Base-by-base conservation (phyloP, 148 eudicot species). In the Rhododendron ovatum region DNA sequence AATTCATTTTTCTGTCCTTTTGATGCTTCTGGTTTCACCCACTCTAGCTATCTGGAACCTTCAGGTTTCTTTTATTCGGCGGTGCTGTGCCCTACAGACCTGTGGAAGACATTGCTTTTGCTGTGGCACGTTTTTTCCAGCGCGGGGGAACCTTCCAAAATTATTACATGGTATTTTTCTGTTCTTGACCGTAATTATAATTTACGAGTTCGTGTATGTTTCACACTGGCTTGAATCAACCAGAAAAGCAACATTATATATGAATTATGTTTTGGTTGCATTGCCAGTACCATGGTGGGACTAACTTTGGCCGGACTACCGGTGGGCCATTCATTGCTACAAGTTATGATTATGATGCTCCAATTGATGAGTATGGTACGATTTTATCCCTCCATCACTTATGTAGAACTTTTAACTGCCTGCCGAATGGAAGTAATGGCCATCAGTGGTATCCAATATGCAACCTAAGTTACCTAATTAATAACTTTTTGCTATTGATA, bases 281-380 rank as follows among this genome's bases (percentile, higher is more conserved):
- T 59, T 79, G 79, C 74, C 93, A 96, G 99, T 97, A 97, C 84
- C 99, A 97, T 87, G 99, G 99, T 24, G 99, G 99, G 85, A 97
- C 99, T 59, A 97, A 97, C 90, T 97, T 97, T 88, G 99, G 92
- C 41, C 95, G 91, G 79, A 87, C 90, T 47, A 50, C 94, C 59
- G 99, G 99, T 69, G 99, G 99, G 55, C 99, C 99, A 0, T 97
- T 97, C 84, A 94, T 97, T 85, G 80, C 94, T 39, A 95, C 98
- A 50, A 91, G 93, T 83, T 97, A 97, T 84, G 99, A 97, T 87
- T 97, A 97, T 91, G 99, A 97, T 85, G 99, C 99, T 89, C 99
- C 99, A 39, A 81, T 97, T 37, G 98, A 97, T 88, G 99, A 97
- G 90, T 97, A 93, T 85, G 98, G 99, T 97, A 92, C 55, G 92